Evolutionary conservation across 306 rosid genomes (phyloP).

Genomic region (Luffa acutangula): DNA sequence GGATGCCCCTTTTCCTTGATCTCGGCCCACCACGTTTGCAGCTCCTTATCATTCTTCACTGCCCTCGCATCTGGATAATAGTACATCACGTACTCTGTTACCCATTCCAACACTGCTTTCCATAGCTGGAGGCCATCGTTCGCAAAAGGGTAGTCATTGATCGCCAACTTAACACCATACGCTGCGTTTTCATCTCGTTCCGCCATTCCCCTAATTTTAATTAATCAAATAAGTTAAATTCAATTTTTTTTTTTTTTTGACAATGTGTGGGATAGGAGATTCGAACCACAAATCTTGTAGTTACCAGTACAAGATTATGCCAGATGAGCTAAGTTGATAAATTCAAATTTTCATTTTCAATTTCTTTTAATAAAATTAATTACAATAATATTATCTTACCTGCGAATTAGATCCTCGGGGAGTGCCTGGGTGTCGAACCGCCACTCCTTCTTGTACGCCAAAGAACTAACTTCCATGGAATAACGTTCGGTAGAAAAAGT

Average conservation of each 20-base stretch:
- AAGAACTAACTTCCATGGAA: constrained; percentile 38
- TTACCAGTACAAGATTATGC: no score
- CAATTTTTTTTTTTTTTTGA: no score
- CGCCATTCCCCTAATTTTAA: constrained; percentile 52
- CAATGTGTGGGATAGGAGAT: no score
- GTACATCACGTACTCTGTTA: constrained; percentile 48
- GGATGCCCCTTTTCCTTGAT: constrained; percentile 45
- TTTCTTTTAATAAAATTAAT: no score
- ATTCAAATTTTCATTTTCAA: no score
- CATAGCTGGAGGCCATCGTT: constrained; percentile 56
- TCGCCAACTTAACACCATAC: constrained; percentile 47
- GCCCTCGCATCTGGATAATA: constrained; percentile 42
- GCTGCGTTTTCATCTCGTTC: constrained; percentile 41
- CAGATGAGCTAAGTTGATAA: no score
- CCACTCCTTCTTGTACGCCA: constrained; percentile 52
- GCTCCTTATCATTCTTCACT: constrained; percentile 29
- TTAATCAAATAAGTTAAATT: no score
- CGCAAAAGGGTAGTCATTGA: constrained; percentile 71
- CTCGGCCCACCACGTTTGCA: constrained; percentile 77
- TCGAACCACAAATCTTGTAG: no score
- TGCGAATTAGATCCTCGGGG: constrained; percentile 53
- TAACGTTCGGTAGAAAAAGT: constrained; percentile 34
- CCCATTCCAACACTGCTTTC: constrained; percentile 50
- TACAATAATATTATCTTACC: constrained; percentile 20
- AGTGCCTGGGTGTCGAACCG: constrained; percentile 44